Evolutionary conservation across 2,329 filamentous ascomycete genomes (phyloP).

Genomic region (Ophiocordyceps camponoti-leonardi): DNA sequence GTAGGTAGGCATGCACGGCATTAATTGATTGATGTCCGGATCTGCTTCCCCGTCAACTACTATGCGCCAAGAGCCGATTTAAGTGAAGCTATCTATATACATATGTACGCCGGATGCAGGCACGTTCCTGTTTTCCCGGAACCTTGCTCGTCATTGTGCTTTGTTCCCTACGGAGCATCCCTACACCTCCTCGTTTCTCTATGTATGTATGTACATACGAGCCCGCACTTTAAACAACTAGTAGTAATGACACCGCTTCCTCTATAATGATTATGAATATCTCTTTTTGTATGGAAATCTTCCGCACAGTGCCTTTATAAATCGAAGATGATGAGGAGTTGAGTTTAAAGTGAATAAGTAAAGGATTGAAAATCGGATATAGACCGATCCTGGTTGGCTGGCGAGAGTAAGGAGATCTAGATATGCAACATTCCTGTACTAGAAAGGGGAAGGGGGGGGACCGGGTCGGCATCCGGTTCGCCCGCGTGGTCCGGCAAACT

Average conservation of each 20-base stretch:
- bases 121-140: background rate
- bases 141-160: background rate
- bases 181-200: background rate
- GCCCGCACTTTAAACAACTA: background rate
- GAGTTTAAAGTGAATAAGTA: too few relatives aligned
- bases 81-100: too few relatives aligned
- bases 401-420: background rate
- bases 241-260: too few relatives aligned
- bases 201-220: too few relatives aligned
- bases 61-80: slow-evolving; percentile 1
- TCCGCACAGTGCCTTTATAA: too few relatives aligned
- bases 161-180: too few relatives aligned
- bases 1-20: too few relatives aligned
- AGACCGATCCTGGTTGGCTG: too few relatives aligned
- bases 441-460: background rate
- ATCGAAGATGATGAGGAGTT: too few relatives aligned
- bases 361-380: too few relatives aligned
- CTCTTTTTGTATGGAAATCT: too few relatives aligned
- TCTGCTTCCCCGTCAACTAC: background rate
- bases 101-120: background rate
- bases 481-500: background rate
- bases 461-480: background rate
- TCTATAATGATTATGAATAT: too few relatives aligned
- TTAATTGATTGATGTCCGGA: background rate
- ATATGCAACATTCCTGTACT: background rate